These are phyloP conservation scores for Conoideocrella luteorostrata DNA, from an alignment of 2,329 filamentous ascomycete species.

Conservation along the genomic window DNA sequence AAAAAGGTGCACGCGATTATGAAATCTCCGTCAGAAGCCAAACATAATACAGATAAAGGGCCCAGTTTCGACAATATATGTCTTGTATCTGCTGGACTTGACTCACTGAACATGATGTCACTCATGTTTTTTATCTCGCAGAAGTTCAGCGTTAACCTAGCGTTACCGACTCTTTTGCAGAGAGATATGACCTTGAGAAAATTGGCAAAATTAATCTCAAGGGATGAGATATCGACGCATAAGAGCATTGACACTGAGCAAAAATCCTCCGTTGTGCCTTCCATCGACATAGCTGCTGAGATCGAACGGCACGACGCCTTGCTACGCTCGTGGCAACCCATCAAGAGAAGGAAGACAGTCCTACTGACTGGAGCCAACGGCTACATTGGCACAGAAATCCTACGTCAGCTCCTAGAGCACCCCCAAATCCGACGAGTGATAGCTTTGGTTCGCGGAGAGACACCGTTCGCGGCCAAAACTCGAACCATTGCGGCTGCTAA, in stretches of 20 bases:
- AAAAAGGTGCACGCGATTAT: slow-evolving; percentile 5
- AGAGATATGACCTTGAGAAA: slow-evolving; percentile 3
- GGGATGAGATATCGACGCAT: neutral
- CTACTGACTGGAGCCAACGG: slow-evolving; percentile 10
- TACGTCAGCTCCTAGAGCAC: slow-evolving; percentile 10
- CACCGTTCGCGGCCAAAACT: neutral
- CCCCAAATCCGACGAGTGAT: slow-evolving; percentile 2
- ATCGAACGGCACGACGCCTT: neutral
- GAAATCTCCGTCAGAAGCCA: neutral
- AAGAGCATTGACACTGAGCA: neutral
- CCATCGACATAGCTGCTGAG: slow-evolving; percentile 5
- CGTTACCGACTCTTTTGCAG: slow-evolving; percentile 3
- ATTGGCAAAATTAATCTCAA: neutral
- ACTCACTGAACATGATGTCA: slow-evolving; percentile 9
- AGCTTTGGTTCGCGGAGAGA: slow-evolving; percentile 4
- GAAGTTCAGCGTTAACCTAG: slow-evolving; percentile 6
- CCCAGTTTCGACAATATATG: slow-evolving; percentile 5
- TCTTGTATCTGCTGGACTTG: slow-evolving; percentile 5
- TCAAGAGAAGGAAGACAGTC: neutral
- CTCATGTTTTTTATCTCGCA: slow-evolving; percentile 5
- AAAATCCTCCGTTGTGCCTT: too few species aligned
- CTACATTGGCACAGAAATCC: slow-evolving; percentile 9
- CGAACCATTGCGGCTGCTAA: slow-evolving; percentile 8
- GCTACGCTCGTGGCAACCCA: neutral
- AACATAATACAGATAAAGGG: too few species aligned